Percentiles rank a stretch among this genome's conserved stretches.
These are phyloP conservation scores for Hypoxylon perforatum DNA, from an alignment of 495 filamentous ascomycete genomes.

Conservation along the genomic window DNA sequence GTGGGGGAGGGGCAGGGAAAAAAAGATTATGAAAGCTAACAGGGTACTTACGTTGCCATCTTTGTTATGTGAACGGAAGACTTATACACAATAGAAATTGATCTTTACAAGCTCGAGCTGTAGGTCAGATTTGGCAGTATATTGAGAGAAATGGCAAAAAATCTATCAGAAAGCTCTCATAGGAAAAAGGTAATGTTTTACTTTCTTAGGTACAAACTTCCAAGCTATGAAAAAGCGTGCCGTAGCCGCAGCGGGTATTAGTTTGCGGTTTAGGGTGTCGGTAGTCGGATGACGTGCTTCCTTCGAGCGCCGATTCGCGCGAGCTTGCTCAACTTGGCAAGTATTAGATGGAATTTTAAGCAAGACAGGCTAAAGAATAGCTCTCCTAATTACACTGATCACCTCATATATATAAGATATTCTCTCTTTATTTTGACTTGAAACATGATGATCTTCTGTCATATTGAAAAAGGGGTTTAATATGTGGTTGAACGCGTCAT, in stretches of 20 bases:
- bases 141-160: neutral
- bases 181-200: constrained; percentile 13
- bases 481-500: too few species aligned
- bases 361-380: neutral
- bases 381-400: too few species aligned
- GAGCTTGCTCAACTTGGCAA: constrained; percentile 29
- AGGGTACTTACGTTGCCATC: constrained; percentile 33
- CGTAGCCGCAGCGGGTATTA: constrained; percentile 34
- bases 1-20: constrained; percentile 36
- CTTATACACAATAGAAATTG: neutral
- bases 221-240: neutral
- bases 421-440: too few species aligned
- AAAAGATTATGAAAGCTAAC: neutral
- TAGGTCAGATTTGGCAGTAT: neutral
- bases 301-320: constrained; percentile 32
- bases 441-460: too few species aligned
- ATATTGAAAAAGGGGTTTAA: too few species aligned
- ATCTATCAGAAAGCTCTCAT: constrained; percentile 15
- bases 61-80: constrained; percentile 6
- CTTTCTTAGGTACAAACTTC: neutral
- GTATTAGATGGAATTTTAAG: neutral
- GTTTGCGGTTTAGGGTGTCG: constrained; percentile 39
- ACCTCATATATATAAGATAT: too few species aligned
- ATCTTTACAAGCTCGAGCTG: neutral
- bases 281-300: constrained; percentile 42